Evolutionary conservation across 31 red algal genomes (phyloP), one percentile per base, ranked within the genome.

Genomic region (Porphyra umbilicalis): DNA sequence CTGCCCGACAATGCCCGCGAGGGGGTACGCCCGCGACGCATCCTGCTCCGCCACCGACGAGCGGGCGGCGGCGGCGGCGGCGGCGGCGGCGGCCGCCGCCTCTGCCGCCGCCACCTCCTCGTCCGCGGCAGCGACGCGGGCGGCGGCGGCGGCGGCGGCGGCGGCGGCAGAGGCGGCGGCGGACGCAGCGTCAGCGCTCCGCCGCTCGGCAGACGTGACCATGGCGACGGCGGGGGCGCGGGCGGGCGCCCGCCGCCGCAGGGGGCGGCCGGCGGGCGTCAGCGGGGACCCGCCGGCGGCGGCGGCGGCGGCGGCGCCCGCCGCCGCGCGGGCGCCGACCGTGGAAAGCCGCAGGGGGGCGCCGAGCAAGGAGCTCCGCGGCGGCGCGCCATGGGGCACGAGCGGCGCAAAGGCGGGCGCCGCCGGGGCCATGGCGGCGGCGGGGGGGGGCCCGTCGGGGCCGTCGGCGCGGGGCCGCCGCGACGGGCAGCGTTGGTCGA

Each of bases 1-100:
- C 78, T 96, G 90, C 0, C 94, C 97, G 20, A 99, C 84, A 13
- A 99, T 76, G 44, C 83, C 97, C 9, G 88, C 86, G 2, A 99
- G 90, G n/a, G 97, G 97, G 75, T 89, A 95, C n/a, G 84, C 78
- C 33, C 82, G 79, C 16, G 39, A 76, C 33, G 81, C 39, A 71
- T 86, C 82, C 31, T 94, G 79, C 76, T 83, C 81, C 33, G 89
- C 85, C 35, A 33, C 35, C 7, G 13, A 20, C 32, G 15, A 29
- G 1, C 9, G 32, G 35, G 44, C 7, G 6, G 77, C 4, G 36
- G 38, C 32, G 3, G 38, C 76, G 32, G 42, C 32, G 4, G n/a
- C 38, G 29, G 82, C 81, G 32, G 76, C 35, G 15, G 80, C 67
- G 8, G 80, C 86, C 37, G 79, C 86, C 32, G 76, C 80, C 30